Evolutionary conservation across 192 early-diverging fungal species (phyloP), one percentile per base, ranked within the genome.

Genomic region (Entomortierella lignicola): DNA sequence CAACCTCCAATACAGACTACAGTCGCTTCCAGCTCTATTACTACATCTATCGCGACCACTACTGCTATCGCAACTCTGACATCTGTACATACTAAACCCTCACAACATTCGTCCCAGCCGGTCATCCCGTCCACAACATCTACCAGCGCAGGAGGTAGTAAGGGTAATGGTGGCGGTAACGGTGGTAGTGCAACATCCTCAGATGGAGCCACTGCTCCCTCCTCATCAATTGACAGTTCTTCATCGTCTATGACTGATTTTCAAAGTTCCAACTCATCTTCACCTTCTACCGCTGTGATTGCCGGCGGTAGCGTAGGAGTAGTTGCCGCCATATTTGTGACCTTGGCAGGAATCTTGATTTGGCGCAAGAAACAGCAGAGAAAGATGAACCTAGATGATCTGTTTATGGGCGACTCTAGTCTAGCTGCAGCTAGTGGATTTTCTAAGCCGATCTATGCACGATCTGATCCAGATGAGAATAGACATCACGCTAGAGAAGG

Each of bases 351-450:
- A 4, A 21, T 73, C 17, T 39, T 73, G 11, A 25, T 66, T 0
- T 73, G 71, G 71, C 62, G 71, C 1, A 65, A 65, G 30, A 55
- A 63, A 17, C 48, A 58, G 10, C 71, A 66, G 34, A 42, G 44
- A 23, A 51, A 65, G 27, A 29, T 13, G 17, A 25, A 34, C 10
- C 42, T 73, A 39, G 55, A 72, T 39, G 39, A 60, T 12, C 56
- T 66, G 25, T 55, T 42, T 51, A 39, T 47, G 7, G 44, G 25
- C 3, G 39, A 60, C 27, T 41, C 34, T 4, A 66, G 29, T 41
- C 48, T 73, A 15, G 55, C 47, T 6, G 61, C 70, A 4, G 52
- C 70, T 8, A 72, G 70, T 30, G 70, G 61, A 23, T 58, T 58
- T 47, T 26, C 31, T 51, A 63, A 50, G 30, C 60, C 43, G 17